Conservation (phyloP, 495 filamentous ascomycete genomes). For the Clavariopsis aquatica region DNA sequence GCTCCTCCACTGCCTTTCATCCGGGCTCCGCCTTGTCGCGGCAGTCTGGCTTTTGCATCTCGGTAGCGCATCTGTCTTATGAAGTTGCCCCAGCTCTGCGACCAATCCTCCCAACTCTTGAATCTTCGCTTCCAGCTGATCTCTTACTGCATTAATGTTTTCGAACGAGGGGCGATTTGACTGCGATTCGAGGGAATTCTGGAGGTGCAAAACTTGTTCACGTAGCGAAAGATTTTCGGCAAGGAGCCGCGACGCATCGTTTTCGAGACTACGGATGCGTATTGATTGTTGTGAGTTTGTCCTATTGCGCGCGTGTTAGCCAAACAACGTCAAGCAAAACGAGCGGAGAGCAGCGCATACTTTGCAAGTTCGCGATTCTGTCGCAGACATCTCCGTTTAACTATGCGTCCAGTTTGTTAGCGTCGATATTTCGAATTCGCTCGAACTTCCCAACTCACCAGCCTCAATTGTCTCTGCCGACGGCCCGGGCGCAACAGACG, state of each 20-base stretch:
- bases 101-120: conserved; percentile 59
- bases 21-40: conserved; percentile 35
- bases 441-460: conserved; percentile 57
- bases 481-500: conserved; percentile 50
- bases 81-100: conserved; percentile 50
- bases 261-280: conserved; percentile 83
- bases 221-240: conserved; percentile 85
- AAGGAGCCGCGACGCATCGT: conserved; percentile 77
- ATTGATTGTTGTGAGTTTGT: conserved; percentile 89
- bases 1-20: conserved; percentile 37
- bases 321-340: no score
- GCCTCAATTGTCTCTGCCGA: conserved; percentile 72
- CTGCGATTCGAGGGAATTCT: conserved; percentile 58
- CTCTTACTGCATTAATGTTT: conserved; percentile 40
- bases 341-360: conserved; percentile 45
- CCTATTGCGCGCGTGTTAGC: conserved; percentile 43
- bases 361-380: conserved; percentile 93
- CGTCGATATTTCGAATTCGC: background rate
- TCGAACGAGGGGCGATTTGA: conserved; percentile 30
- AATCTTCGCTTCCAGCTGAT: conserved; percentile 57
- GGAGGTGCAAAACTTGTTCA: conserved; percentile 72
- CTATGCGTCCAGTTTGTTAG: conserved; percentile 47
- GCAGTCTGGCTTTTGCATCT: conserved; percentile 32
- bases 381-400: conserved; percentile 81
- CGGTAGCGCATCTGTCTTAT: conserved; percentile 41